phyloP scores from a whole-genome alignment of 2,329 filamentous ascomycete species.

The Claviceps lovelessii region DNA sequence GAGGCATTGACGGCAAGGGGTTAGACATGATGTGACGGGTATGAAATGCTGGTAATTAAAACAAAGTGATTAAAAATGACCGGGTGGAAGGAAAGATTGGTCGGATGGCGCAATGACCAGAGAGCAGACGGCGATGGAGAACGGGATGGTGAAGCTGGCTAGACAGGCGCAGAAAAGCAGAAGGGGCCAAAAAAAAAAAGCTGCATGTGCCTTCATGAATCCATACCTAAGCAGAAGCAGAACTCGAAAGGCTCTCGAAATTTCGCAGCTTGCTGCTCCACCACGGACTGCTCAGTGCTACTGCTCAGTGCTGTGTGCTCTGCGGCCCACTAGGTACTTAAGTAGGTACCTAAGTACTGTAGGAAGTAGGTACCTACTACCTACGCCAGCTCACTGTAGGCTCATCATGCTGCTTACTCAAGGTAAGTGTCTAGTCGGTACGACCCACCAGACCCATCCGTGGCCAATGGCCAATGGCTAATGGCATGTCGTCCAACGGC shows the following conservation, averaged over 20 bases:
- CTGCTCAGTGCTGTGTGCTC: neutral
- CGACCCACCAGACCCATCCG: too few species aligned
- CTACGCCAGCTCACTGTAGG: neutral
- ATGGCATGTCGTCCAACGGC: too few species aligned
- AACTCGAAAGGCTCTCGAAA: constrained; percentile 1
- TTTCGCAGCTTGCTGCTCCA: constrained; percentile 1
- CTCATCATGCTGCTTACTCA: neutral
- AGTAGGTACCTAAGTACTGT: too few species aligned
- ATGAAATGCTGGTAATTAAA: constrained; percentile 8
- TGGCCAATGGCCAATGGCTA: too few species aligned
- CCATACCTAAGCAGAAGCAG: neutral
- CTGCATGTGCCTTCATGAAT: neutral
- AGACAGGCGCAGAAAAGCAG: constrained; percentile 13
- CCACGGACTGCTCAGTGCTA: neutral
- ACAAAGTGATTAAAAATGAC: constrained; percentile 11
- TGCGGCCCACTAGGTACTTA: neutral
- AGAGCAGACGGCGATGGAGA: constrained; percentile 8
- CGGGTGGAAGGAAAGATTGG: constrained; percentile 14
- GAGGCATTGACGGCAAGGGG: constrained; percentile 35
- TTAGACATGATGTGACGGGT: constrained; percentile 25
- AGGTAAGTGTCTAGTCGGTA: too few species aligned
- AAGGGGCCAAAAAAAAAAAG: constrained; percentile 13
- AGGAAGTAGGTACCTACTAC: too few species aligned
- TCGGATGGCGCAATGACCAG: constrained; percentile 9
- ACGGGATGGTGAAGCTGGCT: neutral